A percentile compares a stretch with the other conserved stretches of the same genome.
These are phyloP conservation scores for Dissophora ornata DNA, from an alignment of 192 early-diverging fungal species.

Conservation along the genomic window DNA sequence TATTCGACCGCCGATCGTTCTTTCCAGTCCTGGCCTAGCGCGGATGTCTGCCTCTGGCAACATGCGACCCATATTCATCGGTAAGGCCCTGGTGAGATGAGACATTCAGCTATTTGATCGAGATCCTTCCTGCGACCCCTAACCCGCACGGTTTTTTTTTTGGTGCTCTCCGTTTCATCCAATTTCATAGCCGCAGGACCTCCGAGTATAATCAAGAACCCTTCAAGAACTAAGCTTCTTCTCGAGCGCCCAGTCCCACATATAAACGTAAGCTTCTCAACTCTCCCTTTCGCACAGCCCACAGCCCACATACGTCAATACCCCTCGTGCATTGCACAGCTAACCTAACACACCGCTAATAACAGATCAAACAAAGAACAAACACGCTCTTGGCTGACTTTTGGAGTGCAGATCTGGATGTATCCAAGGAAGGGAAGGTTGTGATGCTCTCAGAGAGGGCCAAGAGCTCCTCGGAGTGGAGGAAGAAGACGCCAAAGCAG, in stretches of 20 bases:
- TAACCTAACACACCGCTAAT: not conserved
- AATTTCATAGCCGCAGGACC: slow-evolving; percentile 26
- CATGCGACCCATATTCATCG: slow-evolving; percentile 11
- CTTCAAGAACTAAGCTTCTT: slow-evolving; percentile 15
- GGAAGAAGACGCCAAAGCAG: slow-evolving; percentile 4
- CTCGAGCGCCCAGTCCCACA: slow-evolving; percentile 37
- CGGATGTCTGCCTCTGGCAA: slow-evolving; percentile 1
- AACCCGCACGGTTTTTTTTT: no score
- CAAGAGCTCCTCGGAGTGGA: not conserved
- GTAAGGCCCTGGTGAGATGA: no score
- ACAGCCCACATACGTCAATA: no score
- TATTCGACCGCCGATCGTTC: slow-evolving; percentile 10
- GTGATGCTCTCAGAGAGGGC: not conserved
- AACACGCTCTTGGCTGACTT: slow-evolving; percentile 34
- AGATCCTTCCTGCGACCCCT: no score
- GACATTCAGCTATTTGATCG: no score
- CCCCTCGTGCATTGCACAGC: no score
- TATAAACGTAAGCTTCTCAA: slow-evolving; percentile 12
- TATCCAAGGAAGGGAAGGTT: slow-evolving; percentile 26
- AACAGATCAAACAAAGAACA: slow-evolving; percentile 14
- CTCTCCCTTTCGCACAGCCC: not conserved
- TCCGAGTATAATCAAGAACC: slow-evolving; percentile 38
- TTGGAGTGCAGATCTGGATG: slow-evolving; percentile 26
- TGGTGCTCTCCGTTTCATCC: not conserved
- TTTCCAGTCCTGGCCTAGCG: slow-evolving; percentile 13